Base-by-base conservation (phyloP, 768 basidiomycete species). In the Russula abietina region DNA sequence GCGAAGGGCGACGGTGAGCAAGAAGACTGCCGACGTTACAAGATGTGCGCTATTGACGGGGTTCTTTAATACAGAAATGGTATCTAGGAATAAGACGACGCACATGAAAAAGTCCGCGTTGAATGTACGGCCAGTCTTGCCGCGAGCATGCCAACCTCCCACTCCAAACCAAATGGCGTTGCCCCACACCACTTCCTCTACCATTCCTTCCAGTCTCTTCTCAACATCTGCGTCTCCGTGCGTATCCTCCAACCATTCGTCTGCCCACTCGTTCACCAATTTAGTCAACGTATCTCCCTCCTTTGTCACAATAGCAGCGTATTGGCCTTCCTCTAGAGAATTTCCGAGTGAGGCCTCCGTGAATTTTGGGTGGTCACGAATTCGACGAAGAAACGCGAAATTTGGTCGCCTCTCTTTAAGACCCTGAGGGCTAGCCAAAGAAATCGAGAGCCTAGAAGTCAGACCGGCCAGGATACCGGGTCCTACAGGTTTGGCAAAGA, bases 1-100 rank as follows among this genome's bases (percentile, higher is more conserved):
- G 57, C 66, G 55, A 83, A 71, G 76, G 38, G 79, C 67, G 48
- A 84, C 60, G 1, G 85, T 80, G 0, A 83, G 76, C 30, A 87
- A 69, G 75, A 88, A 87, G 24, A 87, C 68, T 4, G 82, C 77
- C 4, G 86, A 87, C 0, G 88, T 91, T 43, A 88, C 79, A 1
- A 85, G 73, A 65, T 84, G 88, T 74, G 86, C 82, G 16, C 86
- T 89, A 43, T 2, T 4, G 11, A 24, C 3, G 1, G 5, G 36
- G n/a, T n/a, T n/a, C 3, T 12, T 62, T 36, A n/a, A 41, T 26
- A 19, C 39, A 1, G 43, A 17, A 55, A 36, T 17, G 16, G 24
- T 10, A 26, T n/a, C 50, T 43, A 69, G 65, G 24, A 66, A 24
- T 65, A 58, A 33, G 0, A 56, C 56, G 12, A 76, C 85, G 66